Percentiles rank a stretch among this genome's conserved stretches.
phyloP scores from a whole-genome alignment of 371 early-diverging fungal species.

The Zychaea mexicana region DNA sequence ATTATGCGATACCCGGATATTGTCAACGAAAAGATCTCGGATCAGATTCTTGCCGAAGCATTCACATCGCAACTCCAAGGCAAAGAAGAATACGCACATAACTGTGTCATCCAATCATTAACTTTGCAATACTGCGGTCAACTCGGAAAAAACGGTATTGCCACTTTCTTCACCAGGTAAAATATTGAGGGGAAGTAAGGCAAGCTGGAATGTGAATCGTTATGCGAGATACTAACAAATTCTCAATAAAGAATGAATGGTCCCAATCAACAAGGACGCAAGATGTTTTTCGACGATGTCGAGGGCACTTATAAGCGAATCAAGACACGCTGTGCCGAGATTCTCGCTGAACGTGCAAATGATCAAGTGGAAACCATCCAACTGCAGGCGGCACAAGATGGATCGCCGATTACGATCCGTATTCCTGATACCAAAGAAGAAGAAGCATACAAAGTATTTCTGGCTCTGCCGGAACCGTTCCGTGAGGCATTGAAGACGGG shows the following conservation, averaged over 20 bases:
- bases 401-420: constrained; percentile 55
- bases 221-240: background rate
- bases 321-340: constrained; percentile 71
- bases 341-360: constrained; percentile 58
- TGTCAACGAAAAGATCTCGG: constrained; percentile 69
- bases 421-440: constrained; percentile 42
- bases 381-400: constrained; percentile 68
- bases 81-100: constrained; percentile 64
- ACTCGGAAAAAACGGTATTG: constrained; percentile 82
- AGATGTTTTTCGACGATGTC: constrained; percentile 86
- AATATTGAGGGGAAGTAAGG: background rate
- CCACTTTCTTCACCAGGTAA: constrained; percentile 84
- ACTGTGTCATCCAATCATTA: constrained; percentile 81
- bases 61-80: constrained; percentile 81
- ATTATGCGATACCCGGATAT: constrained; percentile 72
- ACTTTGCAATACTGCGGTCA: constrained; percentile 83
- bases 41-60: constrained; percentile 88
- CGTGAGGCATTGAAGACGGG: constrained; percentile 77
- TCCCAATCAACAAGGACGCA: constrained; percentile 58
- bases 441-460: constrained; percentile 67
- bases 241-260: constrained; percentile 37
- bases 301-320: constrained; percentile 82
- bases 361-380: constrained; percentile 72
- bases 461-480: constrained; percentile 68
- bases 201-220: background rate